A percentile compares a stretch with the other conserved stretches of the same genome.
phyloP scores from a whole-genome alignment of 2,329 filamentous ascomycete species.

The Diaporthe caulivora region DNA sequence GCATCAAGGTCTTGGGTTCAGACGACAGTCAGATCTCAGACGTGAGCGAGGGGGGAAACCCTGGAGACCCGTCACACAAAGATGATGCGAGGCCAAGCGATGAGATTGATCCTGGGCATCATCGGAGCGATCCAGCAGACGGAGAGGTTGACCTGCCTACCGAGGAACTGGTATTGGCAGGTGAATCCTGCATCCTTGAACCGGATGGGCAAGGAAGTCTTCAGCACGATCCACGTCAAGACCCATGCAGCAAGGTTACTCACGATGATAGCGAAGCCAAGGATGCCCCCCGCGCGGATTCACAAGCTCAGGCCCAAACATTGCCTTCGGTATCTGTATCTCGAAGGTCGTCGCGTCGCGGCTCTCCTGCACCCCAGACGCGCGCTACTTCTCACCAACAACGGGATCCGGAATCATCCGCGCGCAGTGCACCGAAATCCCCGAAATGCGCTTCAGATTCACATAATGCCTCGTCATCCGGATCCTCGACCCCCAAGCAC shows the following conservation, averaged over 20 bases:
- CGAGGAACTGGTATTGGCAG: conserved; percentile 33
- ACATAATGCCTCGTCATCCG: conserved; percentile 42
- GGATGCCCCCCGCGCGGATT: not conserved
- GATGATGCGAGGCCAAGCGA: not conserved
- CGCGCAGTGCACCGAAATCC: not conserved
- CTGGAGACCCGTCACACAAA: not conserved
- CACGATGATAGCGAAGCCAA: not conserved
- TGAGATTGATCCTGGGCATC: not conserved
- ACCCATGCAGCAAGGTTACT: not conserved
- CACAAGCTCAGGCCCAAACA: not conserved
- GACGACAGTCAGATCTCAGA: not conserved
- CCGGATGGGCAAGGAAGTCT: not conserved
- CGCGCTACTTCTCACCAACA: not conserved
- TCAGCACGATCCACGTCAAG: not conserved
- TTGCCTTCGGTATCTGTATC: not conserved
- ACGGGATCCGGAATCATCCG: not conserved
- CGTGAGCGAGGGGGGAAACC: not conserved
- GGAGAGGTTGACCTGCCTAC: conserved; percentile 30
- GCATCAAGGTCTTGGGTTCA: not conserved
- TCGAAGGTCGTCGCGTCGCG: conserved; percentile 1
- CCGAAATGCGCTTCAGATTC: conserved; percentile 1
- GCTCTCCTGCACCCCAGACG: not conserved
- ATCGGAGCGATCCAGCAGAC: conserved; percentile 7
- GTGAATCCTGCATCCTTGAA: not conserved
- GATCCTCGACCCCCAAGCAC: conserved; percentile 43